Base-by-base conservation (phyloP, 345 rosid genomes). In the Pseudoturritis turrita region DNA sequence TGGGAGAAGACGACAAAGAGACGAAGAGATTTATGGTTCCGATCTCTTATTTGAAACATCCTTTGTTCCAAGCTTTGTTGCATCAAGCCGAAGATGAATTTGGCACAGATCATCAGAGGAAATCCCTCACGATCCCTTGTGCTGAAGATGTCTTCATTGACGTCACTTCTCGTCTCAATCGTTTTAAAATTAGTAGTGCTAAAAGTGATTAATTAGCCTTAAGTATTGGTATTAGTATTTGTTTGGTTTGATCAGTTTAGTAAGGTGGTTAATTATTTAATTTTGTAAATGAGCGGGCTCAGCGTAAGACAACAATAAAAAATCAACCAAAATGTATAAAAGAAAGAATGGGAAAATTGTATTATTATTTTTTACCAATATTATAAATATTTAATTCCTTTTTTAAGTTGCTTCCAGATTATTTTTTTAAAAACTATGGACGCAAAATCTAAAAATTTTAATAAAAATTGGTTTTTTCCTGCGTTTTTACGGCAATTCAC, bases 1-100 rank as follows among this genome's bases (percentile, higher is more conserved):
- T 63, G 25, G 77, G 77, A 47, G 53, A 41, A 66, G 36, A 57
- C 12, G 85, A 80, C 19, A 29, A 33, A 36, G 22, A 65, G 56
- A 80, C 37, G 67, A 83, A 69, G 69, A 59, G 81, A 53, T 81
- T 66, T 54, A 46, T 77, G 19, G 74, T 81, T 65, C 82, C 86
- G 25, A 10, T 79, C 11, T 81, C 81, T 11, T 81, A 53, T 73
- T 53, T 85, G 72, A 80, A 61, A 43, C 73, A 80, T 13, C 79
- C 84, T 54, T 51, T 54, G 14, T 83, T 85, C 33, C 87, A 60
- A 54, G 31, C 62, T 15, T 59, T 80, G 72, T 56, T 83, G 22
- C 59, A 19, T 37, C 60, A 78, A 53, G 79, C 78, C 11, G 75
- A 62, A 65, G 80, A 80, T 50, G 68, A 75, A 61, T 80, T 75